Conservation (phyloP, 305 asterid species). For the Solanum hybrid region DNA sequence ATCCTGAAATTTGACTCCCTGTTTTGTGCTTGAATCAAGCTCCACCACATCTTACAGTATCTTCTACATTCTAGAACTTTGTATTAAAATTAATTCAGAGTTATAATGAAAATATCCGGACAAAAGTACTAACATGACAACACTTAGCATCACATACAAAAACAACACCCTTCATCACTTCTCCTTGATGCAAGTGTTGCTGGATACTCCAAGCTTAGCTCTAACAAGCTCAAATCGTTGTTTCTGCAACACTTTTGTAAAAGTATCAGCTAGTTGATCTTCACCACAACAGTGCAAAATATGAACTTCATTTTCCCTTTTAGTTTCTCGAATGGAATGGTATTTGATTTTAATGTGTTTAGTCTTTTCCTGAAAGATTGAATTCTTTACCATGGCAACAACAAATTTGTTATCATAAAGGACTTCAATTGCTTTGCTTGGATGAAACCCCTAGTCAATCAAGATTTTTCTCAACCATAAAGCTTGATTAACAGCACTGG, state of each 20-base stretch:
- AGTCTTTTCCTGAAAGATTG: neutral
- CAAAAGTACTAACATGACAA: neutral
- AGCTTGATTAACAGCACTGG: neutral
- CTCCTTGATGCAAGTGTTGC: neutral
- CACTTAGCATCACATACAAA: neutral
- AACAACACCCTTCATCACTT: neutral
- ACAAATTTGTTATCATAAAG: too few relatives aligned
- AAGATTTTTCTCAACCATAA: too few relatives aligned
- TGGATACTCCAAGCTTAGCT: neutral
- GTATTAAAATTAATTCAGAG: neutral
- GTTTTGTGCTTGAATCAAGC: neutral
- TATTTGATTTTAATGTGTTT: neutral
- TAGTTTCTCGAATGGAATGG: too few relatives aligned
- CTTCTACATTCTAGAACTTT: neutral
- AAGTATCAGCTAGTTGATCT: neutral
- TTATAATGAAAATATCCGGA: too few relatives aligned
- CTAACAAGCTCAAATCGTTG: neutral
- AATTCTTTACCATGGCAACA: neutral
- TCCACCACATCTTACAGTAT: neutral
- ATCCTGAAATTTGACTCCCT: neutral
- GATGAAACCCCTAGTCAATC: neutral
- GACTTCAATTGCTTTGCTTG: neutral
- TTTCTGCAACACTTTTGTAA: neutral
- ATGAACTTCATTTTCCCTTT: neutral
- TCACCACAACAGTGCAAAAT: neutral